These are phyloP conservation scores for Cucurbita moschata DNA, from an alignment of 306 rosid genomes.

Conservation along the genomic window DNA sequence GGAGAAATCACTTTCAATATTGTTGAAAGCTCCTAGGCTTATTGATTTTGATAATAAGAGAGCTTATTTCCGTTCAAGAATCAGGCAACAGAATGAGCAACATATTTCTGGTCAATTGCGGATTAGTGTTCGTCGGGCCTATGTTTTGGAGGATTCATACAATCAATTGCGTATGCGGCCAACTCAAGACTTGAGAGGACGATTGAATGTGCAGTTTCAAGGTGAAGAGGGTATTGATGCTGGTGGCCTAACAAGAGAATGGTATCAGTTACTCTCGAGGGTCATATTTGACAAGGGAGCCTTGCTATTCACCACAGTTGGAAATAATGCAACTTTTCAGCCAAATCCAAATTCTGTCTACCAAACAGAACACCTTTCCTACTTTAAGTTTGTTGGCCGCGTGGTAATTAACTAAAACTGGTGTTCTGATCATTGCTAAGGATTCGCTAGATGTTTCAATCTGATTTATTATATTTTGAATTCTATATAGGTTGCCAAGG, in stretches of 20 bases:
- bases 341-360: slow-evolving; percentile 95
- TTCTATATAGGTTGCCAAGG: slow-evolving; percentile 83
- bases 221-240: slow-evolving; percentile 99
- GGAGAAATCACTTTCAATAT: slow-evolving; percentile 93
- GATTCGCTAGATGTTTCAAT: background rate
- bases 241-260: slow-evolving; percentile 96
- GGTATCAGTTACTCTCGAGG: slow-evolving; percentile 94
- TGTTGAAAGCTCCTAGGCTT: slow-evolving; percentile 91
- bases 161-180: slow-evolving; percentile 95
- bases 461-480: background rate
- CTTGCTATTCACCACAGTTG: slow-evolving; percentile 91
- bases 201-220: slow-evolving; percentile 92
- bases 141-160: slow-evolving; percentile 93
- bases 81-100: slow-evolving; percentile 91
- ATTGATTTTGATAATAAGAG: slow-evolving; percentile 95
- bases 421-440: background rate
- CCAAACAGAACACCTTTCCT: slow-evolving; percentile 98
- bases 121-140: slow-evolving; percentile 84
- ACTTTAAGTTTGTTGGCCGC: slow-evolving; percentile 95
- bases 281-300: slow-evolving; percentile 96
- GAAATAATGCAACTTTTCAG: slow-evolving; percentile 89
- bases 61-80: slow-evolving; percentile 91
- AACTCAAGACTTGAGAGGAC: slow-evolving; percentile 73
- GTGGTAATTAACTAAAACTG: slow-evolving; percentile 51
- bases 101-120: slow-evolving; percentile 82